These are phyloP conservation scores for Thielaviopsis musarum DNA, from an alignment of 2,329 filamentous ascomycete genomes.

Conservation along the genomic window DNA sequence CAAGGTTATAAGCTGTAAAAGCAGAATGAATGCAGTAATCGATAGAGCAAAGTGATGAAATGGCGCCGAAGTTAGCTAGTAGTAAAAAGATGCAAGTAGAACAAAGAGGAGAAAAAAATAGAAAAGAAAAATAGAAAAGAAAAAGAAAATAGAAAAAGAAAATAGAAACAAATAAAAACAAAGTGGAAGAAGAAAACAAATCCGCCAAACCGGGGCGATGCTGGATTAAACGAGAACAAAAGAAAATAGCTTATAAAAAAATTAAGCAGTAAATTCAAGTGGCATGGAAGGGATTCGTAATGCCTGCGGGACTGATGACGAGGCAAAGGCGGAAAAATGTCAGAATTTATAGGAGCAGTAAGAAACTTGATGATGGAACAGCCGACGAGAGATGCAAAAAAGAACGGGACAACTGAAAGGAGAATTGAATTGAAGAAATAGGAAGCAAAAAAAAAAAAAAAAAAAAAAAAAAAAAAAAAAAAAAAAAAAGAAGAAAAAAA, in stretches of 20 bases:
- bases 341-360: background rate
- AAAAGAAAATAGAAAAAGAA: background rate
- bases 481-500: too few species aligned
- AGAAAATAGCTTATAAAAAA: background rate
- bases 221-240: background rate
- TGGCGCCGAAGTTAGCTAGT: too few species aligned
- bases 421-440: background rate
- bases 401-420: background rate
- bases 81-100: background rate
- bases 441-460: background rate
- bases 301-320: conserved; percentile 3
- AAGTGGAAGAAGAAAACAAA: background rate
- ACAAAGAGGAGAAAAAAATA: background rate
- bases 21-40: too few species aligned
- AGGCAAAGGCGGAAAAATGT: background rate
- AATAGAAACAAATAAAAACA: background rate
- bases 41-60: too few species aligned
- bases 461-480: background rate
- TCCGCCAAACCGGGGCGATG: background rate
- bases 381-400: background rate
- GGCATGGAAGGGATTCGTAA: conserved; percentile 5
- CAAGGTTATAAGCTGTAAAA: too few species aligned
- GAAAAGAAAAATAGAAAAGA: conserved; percentile 1
- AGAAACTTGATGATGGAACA: background rate
- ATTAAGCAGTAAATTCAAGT: background rate